Base-by-base conservation (phyloP, 2,329 filamentous ascomycete species). In the Fusarium sp. region DNA sequence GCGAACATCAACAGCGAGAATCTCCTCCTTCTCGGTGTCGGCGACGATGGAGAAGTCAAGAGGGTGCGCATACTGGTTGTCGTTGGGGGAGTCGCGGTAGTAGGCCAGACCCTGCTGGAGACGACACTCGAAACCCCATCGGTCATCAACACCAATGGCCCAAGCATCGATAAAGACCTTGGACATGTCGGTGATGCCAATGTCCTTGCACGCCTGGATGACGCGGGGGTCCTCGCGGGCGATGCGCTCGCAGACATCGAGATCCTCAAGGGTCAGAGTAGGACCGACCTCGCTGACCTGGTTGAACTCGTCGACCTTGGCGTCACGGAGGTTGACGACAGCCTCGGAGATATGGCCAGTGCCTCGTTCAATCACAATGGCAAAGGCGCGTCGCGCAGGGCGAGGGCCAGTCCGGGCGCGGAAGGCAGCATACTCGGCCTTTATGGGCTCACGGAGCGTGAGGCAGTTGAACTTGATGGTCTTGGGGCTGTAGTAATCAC, bases 141-240 rank as follows among this genome's bases (percentile, higher is more conserved):
- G 86, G 72, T 91, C 85, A 67, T 94, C 91, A 62, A 91, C 90
- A 29, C 91, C 91, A 74, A 94, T 93, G 2, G 91, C 92, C 91
- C 91, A 94, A 37, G 89, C 90, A 73, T 94, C 91, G 73, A 91
- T 89, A 75, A 90, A 93, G 32, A 94, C 88, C 76, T 93, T 92
- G 75, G 90, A 78, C 91, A 94, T 94, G 67, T 93, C 89, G 66
- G 87, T 81, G 61, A 94, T 92, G 19, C 91, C 90, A 61, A 92
- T 78, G 31, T 93, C 84, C 3, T 82, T 84, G 70, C 91, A 94
- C 70, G 91, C 89, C 73, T 92, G 86, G 68, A 93, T 90, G 57
- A 93, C 90, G 61, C 87, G 88, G 0, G 87, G 80, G 66, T 93
- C 89, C 64, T 84, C 84, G 57, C 90, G 82, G 38, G 86, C 82